Conservation (phyloP, 202 grass and related monocot species). For the Zizania palustris region DNA sequence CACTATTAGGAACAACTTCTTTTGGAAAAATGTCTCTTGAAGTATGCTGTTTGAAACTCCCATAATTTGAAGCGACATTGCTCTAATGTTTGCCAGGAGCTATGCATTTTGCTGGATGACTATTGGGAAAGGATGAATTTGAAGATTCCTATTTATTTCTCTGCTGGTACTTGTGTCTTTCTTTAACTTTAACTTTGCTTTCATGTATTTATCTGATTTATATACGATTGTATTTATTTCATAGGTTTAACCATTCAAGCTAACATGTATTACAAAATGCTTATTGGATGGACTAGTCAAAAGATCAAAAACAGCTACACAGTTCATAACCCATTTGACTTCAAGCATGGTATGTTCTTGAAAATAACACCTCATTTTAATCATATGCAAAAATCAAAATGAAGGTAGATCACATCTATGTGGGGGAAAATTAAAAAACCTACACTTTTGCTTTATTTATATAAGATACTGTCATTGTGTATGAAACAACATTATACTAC, state of each 20-base stretch:
- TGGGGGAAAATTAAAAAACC: constrained; percentile 5
- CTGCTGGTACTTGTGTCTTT: constrained; percentile 66
- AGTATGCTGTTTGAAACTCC: constrained; percentile 1
- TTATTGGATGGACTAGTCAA: constrained; percentile 99
- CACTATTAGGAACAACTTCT: background rate
- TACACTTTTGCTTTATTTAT: constrained; percentile 4
- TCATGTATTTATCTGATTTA: constrained; percentile 31
- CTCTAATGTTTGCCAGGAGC: constrained; percentile 63
- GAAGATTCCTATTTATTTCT: constrained; percentile 92
- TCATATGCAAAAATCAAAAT: background rate
- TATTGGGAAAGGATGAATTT: constrained; percentile 95
- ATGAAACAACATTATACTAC: no score
- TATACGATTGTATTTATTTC: constrained; percentile 39
- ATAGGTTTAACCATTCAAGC: constrained; percentile 94
- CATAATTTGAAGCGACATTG: constrained; percentile 17
- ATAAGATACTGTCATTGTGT: background rate
- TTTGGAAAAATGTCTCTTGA: background rate
- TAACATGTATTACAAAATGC: constrained; percentile 96
- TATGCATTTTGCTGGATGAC: constrained; percentile 94
- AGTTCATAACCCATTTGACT: constrained; percentile 87
- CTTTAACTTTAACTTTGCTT: constrained; percentile 12
- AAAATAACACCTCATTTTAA: constrained; percentile 13
- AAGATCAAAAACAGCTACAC: constrained; percentile 89
- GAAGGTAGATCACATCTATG: constrained; percentile 7
- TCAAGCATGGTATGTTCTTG: constrained; percentile 82